Conservation (phyloP, 768 basidiomycete species). For the Mycena vulgaris region DNA sequence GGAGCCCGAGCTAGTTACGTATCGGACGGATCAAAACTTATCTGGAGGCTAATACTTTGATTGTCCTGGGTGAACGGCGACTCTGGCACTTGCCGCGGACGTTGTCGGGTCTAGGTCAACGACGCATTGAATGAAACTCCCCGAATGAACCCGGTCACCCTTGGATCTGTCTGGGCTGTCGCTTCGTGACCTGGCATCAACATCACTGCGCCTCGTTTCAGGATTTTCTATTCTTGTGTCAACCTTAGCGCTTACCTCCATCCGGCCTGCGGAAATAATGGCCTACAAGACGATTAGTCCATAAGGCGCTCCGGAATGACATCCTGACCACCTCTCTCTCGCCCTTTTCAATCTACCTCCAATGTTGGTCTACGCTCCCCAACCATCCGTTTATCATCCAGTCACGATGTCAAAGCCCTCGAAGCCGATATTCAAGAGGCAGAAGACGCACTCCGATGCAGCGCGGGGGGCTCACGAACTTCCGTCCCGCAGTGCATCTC, state of each 20-base stretch:
- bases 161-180: no score
- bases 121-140: no score
- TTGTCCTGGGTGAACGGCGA: no score
- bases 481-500: conserved; percentile 14
- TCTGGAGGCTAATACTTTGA: no score
- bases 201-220: neutral
- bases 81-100: no score
- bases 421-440: conserved; percentile 13
- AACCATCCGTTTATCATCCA: neutral
- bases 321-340: neutral
- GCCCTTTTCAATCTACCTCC: neutral
- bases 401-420: conserved; percentile 21
- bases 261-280: neutral
- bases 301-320: neutral
- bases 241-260: neutral
- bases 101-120: no score
- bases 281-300: neutral
- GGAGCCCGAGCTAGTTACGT: no score
- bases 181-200: no score
- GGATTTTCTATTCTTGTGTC: neutral
- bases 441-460: neutral
- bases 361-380: conserved; percentile 20
- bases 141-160: no score
- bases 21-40: no score
- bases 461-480: neutral